Percentiles rank a stretch among this genome's conserved stretches.
Evolutionary conservation across 2,329 filamentous ascomycete genomes (phyloP).

Genomic region (Colletotrichum melonis): DNA sequence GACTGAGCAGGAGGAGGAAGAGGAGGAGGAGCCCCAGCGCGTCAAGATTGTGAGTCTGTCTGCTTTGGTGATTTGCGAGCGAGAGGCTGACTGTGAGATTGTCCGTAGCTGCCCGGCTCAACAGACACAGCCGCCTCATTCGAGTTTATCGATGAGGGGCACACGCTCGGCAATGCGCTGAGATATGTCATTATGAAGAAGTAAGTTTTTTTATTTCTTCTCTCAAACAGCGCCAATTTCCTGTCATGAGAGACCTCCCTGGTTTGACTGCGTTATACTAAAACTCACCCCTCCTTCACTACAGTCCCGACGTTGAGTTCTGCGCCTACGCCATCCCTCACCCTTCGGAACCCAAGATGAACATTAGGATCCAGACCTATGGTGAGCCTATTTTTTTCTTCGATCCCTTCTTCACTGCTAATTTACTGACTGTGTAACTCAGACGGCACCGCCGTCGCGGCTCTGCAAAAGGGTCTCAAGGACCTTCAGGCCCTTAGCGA

Average conservation of each 20-base stretch:
- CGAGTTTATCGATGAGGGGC: conserved; percentile 92
- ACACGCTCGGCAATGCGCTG: conserved; percentile 94
- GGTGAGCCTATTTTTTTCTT: conserved; percentile 64
- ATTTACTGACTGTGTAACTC: conserved; percentile 19
- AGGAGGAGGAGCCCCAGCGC: conserved; percentile 63
- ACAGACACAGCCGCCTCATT: conserved; percentile 92
- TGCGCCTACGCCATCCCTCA: conserved; percentile 98
- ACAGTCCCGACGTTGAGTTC: conserved; percentile 94
- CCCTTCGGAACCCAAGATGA: conserved; percentile 96
- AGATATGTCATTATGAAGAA: conserved; percentile 99
- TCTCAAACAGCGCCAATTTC: too few relatives aligned
- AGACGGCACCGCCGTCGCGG: conserved; percentile 86
- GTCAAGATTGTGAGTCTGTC: conserved; percentile 67
- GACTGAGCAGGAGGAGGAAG: conserved; percentile 57
- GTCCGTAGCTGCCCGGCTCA: conserved; percentile 77
- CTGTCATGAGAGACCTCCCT: too few relatives aligned
- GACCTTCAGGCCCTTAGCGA: conserved; percentile 94
- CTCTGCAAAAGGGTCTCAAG: conserved; percentile 87
- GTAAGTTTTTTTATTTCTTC: conserved; percentile 55
- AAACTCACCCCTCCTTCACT: conserved; percentile 13
- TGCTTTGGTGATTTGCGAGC: not conserved
- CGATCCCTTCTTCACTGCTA: not conserved
- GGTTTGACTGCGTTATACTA: not conserved
- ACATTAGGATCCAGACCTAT: conserved; percentile 96
- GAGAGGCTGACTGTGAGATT: too few relatives aligned